Evolutionary conservation across 106 monocot species (phyloP).

Genomic region (Apostasia ramifera): DNA sequence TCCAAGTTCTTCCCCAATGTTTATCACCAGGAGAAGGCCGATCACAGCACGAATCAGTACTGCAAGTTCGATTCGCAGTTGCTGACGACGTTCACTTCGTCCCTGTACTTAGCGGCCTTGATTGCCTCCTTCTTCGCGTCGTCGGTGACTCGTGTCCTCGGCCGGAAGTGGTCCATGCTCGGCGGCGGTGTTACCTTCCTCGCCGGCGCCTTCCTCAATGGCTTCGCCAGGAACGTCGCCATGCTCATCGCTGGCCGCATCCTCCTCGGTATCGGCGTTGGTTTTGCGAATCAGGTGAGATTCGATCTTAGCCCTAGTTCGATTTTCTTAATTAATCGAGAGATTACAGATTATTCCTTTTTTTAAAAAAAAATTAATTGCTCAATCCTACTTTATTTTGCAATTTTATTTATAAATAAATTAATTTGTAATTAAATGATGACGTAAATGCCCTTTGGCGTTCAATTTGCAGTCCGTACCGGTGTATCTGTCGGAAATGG

Average conservation of each 20-base stretch:
- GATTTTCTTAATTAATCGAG: conserved; percentile 10
- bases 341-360: too few relatives aligned
- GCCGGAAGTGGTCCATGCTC: conserved; percentile 16
- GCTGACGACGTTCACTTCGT: conserved; percentile 12
- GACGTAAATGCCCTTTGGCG: too few relatives aligned
- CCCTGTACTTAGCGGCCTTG: conserved; percentile 14
- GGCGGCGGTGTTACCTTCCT: conserved; percentile 8
- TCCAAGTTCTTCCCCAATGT: conserved; percentile 17
- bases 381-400: too few relatives aligned
- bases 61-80: too few relatives aligned
- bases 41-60: too few relatives aligned
- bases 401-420: too few relatives aligned
- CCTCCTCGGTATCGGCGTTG: too few relatives aligned
- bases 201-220: conserved; percentile 7
- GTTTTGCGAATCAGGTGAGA: background rate
- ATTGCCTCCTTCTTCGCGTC: conserved; percentile 9
- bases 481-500: conserved; percentile 14
- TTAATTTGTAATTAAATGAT: too few relatives aligned
- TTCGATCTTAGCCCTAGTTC: conserved; percentile 3
- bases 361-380: too few relatives aligned
- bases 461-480: conserved; percentile 8
- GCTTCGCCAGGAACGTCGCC: background rate
- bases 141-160: conserved; percentile 4
- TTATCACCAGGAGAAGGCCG: background rate
- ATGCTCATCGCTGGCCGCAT: too few relatives aligned